These are phyloP conservation scores for Ceratonia siliqua DNA, from an alignment of 306 rosid genomes.

Conservation along the genomic window DNA sequence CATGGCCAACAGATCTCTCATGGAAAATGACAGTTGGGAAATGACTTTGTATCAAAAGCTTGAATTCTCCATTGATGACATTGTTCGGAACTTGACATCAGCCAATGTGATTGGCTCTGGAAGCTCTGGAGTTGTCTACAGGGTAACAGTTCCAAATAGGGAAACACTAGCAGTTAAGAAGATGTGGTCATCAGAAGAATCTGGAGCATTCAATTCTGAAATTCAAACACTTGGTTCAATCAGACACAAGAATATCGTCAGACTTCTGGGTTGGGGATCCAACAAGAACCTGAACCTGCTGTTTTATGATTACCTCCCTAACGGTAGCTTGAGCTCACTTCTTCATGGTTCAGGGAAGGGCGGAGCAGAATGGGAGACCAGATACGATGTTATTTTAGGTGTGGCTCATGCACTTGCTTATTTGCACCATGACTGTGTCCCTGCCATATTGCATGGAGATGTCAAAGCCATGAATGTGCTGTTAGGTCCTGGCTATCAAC, in stretches of 20 bases:
- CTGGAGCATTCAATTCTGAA: slow-evolving; percentile 77
- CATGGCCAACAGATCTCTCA: slow-evolving; percentile 38
- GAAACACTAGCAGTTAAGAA: slow-evolving; percentile 81
- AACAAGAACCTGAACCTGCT: slow-evolving; percentile 69
- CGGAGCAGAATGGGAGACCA: slow-evolving; percentile 80
- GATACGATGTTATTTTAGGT: slow-evolving; percentile 77
- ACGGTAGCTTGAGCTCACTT: slow-evolving; percentile 84
- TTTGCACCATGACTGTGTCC: slow-evolving; percentile 90
- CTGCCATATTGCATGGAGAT: slow-evolving; percentile 88
- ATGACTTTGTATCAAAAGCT: slow-evolving; percentile 83
- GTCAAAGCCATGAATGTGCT: slow-evolving; percentile 94
- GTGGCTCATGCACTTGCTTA: slow-evolving; percentile 90
- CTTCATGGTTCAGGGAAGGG: slow-evolving; percentile 76
- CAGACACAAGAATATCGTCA: slow-evolving; percentile 84
- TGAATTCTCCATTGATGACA: slow-evolving; percentile 73
- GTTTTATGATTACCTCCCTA: slow-evolving; percentile 89
- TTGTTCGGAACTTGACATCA: slow-evolving; percentile 67
- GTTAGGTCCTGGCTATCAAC: slow-evolving; percentile 65
- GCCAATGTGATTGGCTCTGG: slow-evolving; percentile 91
- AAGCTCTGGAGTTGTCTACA: slow-evolving; percentile 95
- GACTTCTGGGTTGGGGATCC: slow-evolving; percentile 90
- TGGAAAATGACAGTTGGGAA: slow-evolving; percentile 66
- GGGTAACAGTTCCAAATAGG: slow-evolving; percentile 60
- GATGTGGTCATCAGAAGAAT: slow-evolving; percentile 90
- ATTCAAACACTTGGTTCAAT: slow-evolving; percentile 78